Evolutionary conservation across 805 yeast genomes (phyloP), one percentile per base, ranked within the genome.

Genomic region (Hanseniaspora vineae): DNA sequence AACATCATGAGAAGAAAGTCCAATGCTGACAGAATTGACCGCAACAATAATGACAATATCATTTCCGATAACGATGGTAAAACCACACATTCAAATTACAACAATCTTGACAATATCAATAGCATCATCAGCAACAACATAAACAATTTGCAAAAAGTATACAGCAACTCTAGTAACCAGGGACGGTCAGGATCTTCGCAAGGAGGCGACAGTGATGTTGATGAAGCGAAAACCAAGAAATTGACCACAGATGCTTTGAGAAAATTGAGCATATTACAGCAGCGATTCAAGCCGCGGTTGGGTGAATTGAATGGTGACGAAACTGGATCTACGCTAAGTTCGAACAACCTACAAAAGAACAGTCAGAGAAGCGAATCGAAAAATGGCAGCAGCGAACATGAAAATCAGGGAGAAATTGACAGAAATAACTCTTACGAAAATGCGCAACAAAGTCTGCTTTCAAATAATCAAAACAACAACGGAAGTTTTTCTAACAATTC

Each of bases 201-300:
- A 23, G 29, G 29, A 5, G 29, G 29, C 20, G 58, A 61, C 23
- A 64, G 59, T 12, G n/a, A 18, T 2, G 20, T 12, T 29, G 46
- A 48, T 11, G 40, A 37, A 37, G 53, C 51, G 6, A 59, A 59
- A n/a, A 63, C 62, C 29, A 60, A 54, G 33, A 62, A 60, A 44
- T 54, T 70, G 10, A 69, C 74, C 0, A 64, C 67, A 10, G 68
- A 66, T 49, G 73, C 74, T 0, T 46, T 69, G 45, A 60, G 63
- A 37, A 66, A 64, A 42, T 54, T 70, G 33, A 62, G 68, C 2
- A 50, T 60, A 2, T 46, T 69, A 44, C 61, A 54, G 17, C 46
- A 47, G 19, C 44, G 19, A 31, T 19, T 15, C 37, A 43, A 6
- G 31, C 44, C 2, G 18, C 43, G 12, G 40, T 17, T 43, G 39